Evolutionary conservation across 1,284 basidiomycete genomes (phyloP), one percentile per base, ranked within the genome.

Genomic region (Pascua sp.): DNA sequence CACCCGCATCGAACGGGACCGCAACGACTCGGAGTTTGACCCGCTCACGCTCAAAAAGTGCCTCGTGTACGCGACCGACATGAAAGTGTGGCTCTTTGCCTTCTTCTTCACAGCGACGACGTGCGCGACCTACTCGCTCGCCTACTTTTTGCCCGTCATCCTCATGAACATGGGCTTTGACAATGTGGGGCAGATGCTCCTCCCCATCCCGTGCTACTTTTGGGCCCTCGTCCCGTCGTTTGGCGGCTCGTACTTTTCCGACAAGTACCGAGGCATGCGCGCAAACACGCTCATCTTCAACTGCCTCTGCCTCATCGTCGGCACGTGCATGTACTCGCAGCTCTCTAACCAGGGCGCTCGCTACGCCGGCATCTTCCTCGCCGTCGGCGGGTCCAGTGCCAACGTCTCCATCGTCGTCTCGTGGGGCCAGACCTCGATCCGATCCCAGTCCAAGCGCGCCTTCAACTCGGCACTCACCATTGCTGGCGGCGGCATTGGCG

Each of bases 81-180:
- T 69, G 60, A 79, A 78, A 68, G 58, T 78, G n/a, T 80, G 79
- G 78, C 55, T 66, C 8, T 80, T 77, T 56, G 78, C 71, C 12
- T 64, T 79, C 51, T 67, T 76, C 66, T 77, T 80, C 66, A 62
- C 68, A 46, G 58, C 62, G 12, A 54, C 60, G 15, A 59, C 63
- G 13, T 50, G 51, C 24, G 49, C 47, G 11, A 56, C 51, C 12
- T 63, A 51, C 40, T 18, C 47, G 3, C 18, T 72, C 51, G 59
- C 65, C 13, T 75, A 71, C 69, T 79, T 79, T 70, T 62, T 78
- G 2, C 77, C 77, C 32, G 63, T 74, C 49, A 79, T 80, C 47
- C 70, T 80, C 5, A 11, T 12, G 1, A 41, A 42, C 8, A 46
- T 55, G 48, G 54, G 54, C 18, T 52, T 56, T 68, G 59, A 58